Base-by-base conservation (phyloP, 1,284 basidiomycete species). In the Cutaneotrichosporon sp. region DNA sequence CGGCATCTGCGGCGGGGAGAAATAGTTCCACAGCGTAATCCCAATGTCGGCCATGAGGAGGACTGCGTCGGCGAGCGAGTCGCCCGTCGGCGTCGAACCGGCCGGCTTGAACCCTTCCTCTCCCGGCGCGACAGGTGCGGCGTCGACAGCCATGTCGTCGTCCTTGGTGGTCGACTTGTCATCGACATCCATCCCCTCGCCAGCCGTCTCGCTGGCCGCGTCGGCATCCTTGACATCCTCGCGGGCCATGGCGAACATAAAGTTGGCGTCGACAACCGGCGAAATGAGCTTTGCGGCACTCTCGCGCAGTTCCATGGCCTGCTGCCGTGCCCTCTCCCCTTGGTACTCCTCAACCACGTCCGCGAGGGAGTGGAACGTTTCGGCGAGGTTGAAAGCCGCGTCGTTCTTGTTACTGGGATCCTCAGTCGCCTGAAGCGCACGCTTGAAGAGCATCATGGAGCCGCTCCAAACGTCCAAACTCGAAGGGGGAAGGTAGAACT, bases 91-190 rank as follows among this genome's bases (percentile, higher is more conserved):
- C 16, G 74, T 63, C 56, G 77, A 70, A 5, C 26, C 51, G 9
- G 49, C 26, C 46, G 76, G 74, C 64, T 72, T 76, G 9, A 72
- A 51, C 31, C 31, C 67, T 16, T 67, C 65, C 21, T 34, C 62
- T 49, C 58, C 69, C 6, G 32, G 52, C 32, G 18, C 56, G 30
- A 56, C 61, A 9, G 58, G 89, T 89, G 0, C 90, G 66, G 69
- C 69, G 69, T 65, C 63, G 21, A 46, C 65, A 38, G 34, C 61
- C 64, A 47, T 64, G 18, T n/a, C 47, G 49, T 30, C 49, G 26
- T 26, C 26, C 3, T 26, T 26, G 26, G 1, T 26, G 26, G 53
- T 63, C 5, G 36, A 46, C 36, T 30, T 65, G 34, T 59, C 64
- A 67, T 65, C 64, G 26, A 38, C 66, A 50, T 51, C 61, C 62